Evolutionary conservation across 1,284 basidiomycete genomes (phyloP).

Genomic region (Papiliotrema terrestris): DNA sequence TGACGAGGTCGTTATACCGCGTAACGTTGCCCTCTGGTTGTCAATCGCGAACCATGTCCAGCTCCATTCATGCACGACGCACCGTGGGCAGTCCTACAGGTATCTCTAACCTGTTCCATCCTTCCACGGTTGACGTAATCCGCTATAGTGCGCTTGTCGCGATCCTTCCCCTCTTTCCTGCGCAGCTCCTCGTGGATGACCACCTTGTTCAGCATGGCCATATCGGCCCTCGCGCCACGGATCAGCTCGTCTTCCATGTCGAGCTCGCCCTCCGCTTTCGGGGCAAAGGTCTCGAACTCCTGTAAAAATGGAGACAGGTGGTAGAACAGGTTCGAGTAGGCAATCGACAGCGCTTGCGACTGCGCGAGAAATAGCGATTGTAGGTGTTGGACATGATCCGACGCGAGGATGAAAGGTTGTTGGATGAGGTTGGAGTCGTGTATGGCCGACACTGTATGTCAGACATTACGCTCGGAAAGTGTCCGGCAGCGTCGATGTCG

Average conservation of each 20-base stretch:
- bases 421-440: constrained; percentile 23
- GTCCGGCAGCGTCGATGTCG: too few relatives aligned
- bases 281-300: constrained; percentile 34
- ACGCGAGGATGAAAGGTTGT: constrained; percentile 38
- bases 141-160: constrained; percentile 37
- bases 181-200: constrained; percentile 36
- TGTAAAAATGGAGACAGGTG: constrained; percentile 37
- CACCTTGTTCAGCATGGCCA: constrained; percentile 40
- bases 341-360: constrained; percentile 37
- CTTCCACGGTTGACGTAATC: constrained; percentile 43
- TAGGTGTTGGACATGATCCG: constrained; percentile 41
- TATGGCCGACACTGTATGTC: constrained; percentile 8
- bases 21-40: constrained; percentile 28
- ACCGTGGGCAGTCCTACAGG: constrained; percentile 36
- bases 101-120: constrained; percentile 46
- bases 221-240: constrained; percentile 30
- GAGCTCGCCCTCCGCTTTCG: constrained; percentile 28
- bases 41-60: neutral
- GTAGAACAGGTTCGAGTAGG: constrained; percentile 38
- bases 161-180: constrained; percentile 21
- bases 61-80: constrained; percentile 5
- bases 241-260: constrained; percentile 33
- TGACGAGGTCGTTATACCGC: constrained; percentile 30
- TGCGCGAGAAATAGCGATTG: constrained; percentile 42
- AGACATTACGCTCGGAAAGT: neutral